phyloP scores from a whole-genome alignment of 805 yeast genomes.

The Nakazawaea sp. region DNA sequence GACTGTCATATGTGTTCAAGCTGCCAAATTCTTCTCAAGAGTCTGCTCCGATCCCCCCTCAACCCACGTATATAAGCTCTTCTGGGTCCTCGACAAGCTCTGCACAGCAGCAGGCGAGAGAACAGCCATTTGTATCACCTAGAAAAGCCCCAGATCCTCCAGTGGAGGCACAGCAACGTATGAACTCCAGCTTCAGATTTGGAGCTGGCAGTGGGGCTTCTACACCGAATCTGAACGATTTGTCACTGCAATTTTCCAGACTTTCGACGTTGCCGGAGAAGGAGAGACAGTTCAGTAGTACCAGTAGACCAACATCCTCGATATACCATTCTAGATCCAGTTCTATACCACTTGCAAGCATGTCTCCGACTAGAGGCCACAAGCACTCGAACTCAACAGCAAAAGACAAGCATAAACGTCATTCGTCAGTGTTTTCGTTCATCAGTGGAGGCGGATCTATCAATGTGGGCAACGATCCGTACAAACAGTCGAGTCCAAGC shows the following conservation, averaged over 20 bases:
- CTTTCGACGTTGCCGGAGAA: conserved; percentile 10
- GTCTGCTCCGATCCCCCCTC: no score
- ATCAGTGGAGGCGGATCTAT: conserved; percentile 19
- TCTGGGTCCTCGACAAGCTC: no score
- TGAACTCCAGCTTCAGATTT: conserved; percentile 17
- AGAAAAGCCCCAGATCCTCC: conserved; percentile 73
- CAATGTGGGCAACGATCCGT: conserved; percentile 7
- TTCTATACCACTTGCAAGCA: conserved; percentile 23
- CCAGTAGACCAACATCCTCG: conserved; percentile 20
- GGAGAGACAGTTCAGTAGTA: conserved; percentile 7
- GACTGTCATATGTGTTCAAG: no score
- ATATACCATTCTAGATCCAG: conserved; percentile 36
- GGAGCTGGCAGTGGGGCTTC: conserved; percentile 13
- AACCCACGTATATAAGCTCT: no score
- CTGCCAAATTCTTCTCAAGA: no score
- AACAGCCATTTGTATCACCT: conserved; percentile 46
- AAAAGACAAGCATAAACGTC: conserved; percentile 43
- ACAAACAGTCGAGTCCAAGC: conserved; percentile 4
- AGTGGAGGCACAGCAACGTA: conserved; percentile 18
- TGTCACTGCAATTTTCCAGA: conserved; percentile 3
- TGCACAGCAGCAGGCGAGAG: not conserved
- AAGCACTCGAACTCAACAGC: conserved; percentile 13
- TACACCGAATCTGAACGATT: not conserved
- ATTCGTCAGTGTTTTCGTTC: conserved; percentile 53
- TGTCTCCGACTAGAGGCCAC: conserved; percentile 26